Conservation (phyloP, 1,284 basidiomycete species). For the Microstroma glucosiphilum region DNA sequence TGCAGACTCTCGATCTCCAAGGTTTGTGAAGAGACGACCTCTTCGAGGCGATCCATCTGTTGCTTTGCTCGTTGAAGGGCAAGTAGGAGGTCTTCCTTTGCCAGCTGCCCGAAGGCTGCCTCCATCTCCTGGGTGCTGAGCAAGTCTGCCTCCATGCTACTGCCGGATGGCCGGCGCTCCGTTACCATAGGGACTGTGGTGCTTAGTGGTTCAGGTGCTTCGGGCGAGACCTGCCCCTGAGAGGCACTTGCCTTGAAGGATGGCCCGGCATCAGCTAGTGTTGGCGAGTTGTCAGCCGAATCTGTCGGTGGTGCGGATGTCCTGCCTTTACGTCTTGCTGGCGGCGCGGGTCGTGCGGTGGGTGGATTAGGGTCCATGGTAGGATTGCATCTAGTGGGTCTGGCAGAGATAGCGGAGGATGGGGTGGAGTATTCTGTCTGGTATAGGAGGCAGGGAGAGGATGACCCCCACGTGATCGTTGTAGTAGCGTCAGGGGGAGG, state of each 20-base stretch:
- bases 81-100: slow-evolving; percentile 32
- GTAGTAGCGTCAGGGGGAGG: neutral
- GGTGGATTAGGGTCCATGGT: too few relatives aligned
- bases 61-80: slow-evolving; percentile 38
- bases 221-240: too few relatives aligned
- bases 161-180: too few relatives aligned
- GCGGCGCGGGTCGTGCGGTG: too few relatives aligned
- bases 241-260: too few relatives aligned
- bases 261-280: too few relatives aligned
- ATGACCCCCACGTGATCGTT: neutral
- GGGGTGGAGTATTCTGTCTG: neutral
- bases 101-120: slow-evolving; percentile 28
- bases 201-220: too few relatives aligned
- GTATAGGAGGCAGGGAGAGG: neutral
- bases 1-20: slow-evolving; percentile 29
- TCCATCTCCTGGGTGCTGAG: slow-evolving; percentile 36
- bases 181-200: too few relatives aligned
- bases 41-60: slow-evolving; percentile 28
- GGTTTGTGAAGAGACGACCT: slow-evolving; percentile 14
- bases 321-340: too few relatives aligned
- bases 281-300: too few relatives aligned
- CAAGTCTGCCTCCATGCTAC: too few relatives aligned
- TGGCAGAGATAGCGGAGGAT: neutral
- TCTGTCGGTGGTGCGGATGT: too few relatives aligned
- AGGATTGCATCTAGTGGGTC: neutral